Evolutionary conservation across 176 grass and related monocot species (phyloP).

Genomic region (Carex littledalei): DNA sequence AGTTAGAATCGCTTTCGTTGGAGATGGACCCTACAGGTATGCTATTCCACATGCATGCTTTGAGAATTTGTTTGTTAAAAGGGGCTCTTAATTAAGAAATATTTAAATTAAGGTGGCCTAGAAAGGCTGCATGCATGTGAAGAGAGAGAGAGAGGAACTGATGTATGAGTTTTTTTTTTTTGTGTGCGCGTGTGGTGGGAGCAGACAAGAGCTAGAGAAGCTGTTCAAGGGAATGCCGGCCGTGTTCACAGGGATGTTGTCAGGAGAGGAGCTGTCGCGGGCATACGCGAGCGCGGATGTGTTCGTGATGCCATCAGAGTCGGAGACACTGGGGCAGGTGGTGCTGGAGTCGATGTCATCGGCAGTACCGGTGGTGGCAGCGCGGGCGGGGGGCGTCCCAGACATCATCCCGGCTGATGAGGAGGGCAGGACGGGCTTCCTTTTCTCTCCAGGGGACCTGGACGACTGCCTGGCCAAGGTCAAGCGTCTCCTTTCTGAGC

Average conservation of each 20-base stretch:
- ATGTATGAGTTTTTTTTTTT: not conserved
- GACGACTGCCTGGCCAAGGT: conserved; percentile 79
- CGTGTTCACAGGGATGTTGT: conserved; percentile 95
- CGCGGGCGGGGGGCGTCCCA: conserved; percentile 82
- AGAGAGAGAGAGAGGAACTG: not conserved
- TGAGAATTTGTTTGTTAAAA: conserved; percentile 16
- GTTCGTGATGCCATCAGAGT: conserved; percentile 96
- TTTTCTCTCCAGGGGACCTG: conserved; percentile 76
- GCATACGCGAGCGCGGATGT: conserved; percentile 86
- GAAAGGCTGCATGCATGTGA: not conserved
- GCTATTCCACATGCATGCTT: conserved; percentile 1
- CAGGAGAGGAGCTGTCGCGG: conserved; percentile 79
- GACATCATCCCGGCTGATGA: conserved; percentile 85
- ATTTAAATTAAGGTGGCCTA: conserved; percentile 13
- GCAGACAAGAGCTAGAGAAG: conserved; percentile 81
- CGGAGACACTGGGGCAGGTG: conserved; percentile 95
- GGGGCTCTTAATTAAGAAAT: not conserved
- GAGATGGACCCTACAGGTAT: conserved; percentile 87
- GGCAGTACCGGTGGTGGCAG: conserved; percentile 75
- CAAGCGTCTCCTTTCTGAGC: conserved; percentile 40
- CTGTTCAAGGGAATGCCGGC: conserved; percentile 75
- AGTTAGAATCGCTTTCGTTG: conserved; percentile 93
- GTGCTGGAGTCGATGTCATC: conserved; percentile 97
- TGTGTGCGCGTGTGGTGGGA: not conserved
- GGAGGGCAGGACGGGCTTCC: conserved; percentile 78